These are phyloP conservation scores for Globisporangium cylindrosporum DNA, from an alignment of 352 stramenopile genomes.

Conservation along the genomic window DNA sequence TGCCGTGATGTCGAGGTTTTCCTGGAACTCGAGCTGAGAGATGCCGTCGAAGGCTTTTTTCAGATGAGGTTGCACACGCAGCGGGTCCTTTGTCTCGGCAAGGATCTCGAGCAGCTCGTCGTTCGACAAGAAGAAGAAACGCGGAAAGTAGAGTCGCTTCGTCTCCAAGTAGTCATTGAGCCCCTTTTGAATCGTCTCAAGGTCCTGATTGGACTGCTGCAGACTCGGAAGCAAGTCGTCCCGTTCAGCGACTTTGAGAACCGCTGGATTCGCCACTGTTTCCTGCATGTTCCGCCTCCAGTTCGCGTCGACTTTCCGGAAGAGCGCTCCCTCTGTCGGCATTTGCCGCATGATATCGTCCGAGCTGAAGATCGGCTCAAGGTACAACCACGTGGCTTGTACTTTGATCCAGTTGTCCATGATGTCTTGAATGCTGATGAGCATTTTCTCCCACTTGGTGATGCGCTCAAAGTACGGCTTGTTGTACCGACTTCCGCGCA, in stretches of 20 bases:
- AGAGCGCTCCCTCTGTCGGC: slow-evolving; percentile 84
- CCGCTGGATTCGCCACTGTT: slow-evolving; percentile 67
- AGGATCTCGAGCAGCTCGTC: slow-evolving; percentile 92
- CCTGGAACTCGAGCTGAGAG: slow-evolving; percentile 89
- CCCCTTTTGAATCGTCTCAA: slow-evolving; percentile 95
- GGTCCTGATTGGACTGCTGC: slow-evolving; percentile 87
- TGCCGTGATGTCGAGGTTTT: slow-evolving; percentile 90
- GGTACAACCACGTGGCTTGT: slow-evolving; percentile 91
- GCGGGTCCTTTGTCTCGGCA: slow-evolving; percentile 91
- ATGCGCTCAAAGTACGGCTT: slow-evolving; percentile 90
- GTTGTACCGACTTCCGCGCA: slow-evolving; percentile 92
- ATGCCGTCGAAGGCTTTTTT: slow-evolving; percentile 96
- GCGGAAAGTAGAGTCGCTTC: slow-evolving; percentile 88
- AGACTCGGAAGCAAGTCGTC: slow-evolving; percentile 79
- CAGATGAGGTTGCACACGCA: slow-evolving; percentile 92
- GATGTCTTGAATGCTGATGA: slow-evolving; percentile 90
- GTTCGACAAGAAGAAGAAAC: slow-evolving; percentile 93
- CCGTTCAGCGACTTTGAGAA: slow-evolving; percentile 75
- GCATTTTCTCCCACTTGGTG: slow-evolving; percentile 87
- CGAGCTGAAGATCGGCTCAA: slow-evolving; percentile 92
- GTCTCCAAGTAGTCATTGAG: slow-evolving; percentile 92
- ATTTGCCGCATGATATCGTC: slow-evolving; percentile 94
- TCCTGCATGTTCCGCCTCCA: slow-evolving; percentile 89
- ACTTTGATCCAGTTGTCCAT: slow-evolving; percentile 95
- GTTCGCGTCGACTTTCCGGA: slow-evolving; percentile 84